Percentiles rank a stretch among this genome's conserved stretches.
These are phyloP conservation scores for Ziziphus jujuba DNA, from an alignment of 306 rosid genomes.

Conservation along the genomic window DNA sequence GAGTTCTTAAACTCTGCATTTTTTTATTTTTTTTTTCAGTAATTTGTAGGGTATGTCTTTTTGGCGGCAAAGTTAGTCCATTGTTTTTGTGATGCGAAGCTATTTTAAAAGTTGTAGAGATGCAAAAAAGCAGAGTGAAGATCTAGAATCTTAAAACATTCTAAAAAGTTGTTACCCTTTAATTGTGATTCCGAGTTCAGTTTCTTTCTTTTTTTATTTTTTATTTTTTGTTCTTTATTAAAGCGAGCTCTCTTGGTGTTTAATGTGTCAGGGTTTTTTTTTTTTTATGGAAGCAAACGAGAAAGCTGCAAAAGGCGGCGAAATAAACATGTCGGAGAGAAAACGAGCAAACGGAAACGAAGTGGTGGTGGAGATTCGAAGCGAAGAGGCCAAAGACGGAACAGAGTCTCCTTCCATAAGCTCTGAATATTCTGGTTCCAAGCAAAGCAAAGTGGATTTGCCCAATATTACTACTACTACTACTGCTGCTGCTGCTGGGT, in stretches of 20 bases:
- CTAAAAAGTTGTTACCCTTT: no score
- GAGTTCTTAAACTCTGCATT: background rate
- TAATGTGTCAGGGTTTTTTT: slow-evolving; percentile 30
- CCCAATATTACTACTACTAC: slow-evolving; percentile 23
- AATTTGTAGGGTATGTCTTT: background rate
- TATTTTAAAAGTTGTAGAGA: background rate
- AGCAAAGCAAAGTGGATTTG: slow-evolving; percentile 28
- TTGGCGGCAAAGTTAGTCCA: slow-evolving; percentile 8
- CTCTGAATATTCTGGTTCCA: slow-evolving; percentile 22
- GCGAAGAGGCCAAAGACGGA: slow-evolving; percentile 31
- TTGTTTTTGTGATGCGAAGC: background rate
- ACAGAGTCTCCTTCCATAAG: slow-evolving; percentile 31
- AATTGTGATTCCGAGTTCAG: background rate
- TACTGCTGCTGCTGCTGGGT: background rate
- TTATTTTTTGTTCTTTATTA: background rate
- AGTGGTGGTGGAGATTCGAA: slow-evolving; percentile 49
- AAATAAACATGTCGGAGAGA: slow-evolving; percentile 58
- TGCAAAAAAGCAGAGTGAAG: background rate
- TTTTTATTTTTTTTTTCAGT: background rate
- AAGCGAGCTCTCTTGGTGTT: slow-evolving; percentile 5
- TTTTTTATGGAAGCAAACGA: slow-evolving; percentile 41
- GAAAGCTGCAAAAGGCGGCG: slow-evolving; percentile 33
- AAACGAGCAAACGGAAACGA: slow-evolving; percentile 39
- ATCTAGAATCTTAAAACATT: background rate
- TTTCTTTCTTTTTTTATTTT: background rate